Evolutionary conservation across 495 filamentous ascomycete species (phyloP).

Genomic region (Paragyromitra xinjiangensis): DNA sequence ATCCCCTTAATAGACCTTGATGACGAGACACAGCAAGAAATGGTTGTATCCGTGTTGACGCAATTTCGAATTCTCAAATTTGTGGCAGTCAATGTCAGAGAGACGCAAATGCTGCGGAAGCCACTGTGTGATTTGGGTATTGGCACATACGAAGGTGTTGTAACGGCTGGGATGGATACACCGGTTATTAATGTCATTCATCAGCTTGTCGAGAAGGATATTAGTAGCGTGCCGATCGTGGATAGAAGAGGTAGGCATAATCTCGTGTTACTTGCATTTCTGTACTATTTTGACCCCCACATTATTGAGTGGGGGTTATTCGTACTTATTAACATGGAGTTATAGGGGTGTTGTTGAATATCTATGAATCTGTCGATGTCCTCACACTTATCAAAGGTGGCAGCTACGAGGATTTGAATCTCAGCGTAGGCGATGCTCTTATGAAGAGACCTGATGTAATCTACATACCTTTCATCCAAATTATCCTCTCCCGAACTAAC

Average conservation of each 20-base stretch:
- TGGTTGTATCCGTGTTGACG: constrained; percentile 95
- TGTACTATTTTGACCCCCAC: not conserved
- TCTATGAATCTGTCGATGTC: constrained; percentile 97
- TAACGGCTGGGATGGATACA: constrained; percentile 87
- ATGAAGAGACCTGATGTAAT: constrained; percentile 80
- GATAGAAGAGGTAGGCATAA: constrained; percentile 72
- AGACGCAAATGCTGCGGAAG: constrained; percentile 89
- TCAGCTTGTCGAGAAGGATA: constrained; percentile 87
- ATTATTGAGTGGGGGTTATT: not conserved
- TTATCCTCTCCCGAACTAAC: constrained; percentile 29
- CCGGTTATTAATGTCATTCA: constrained; percentile 97
- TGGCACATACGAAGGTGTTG: constrained; percentile 82
- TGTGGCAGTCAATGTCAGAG: constrained; percentile 92
- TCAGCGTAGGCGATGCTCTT: constrained; percentile 88
- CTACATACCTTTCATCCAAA: not conserved
- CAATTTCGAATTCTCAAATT: constrained; percentile 99
- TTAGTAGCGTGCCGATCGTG: constrained; percentile 93
- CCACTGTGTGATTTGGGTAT: constrained; percentile 83
- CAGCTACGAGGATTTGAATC: constrained; percentile 85
- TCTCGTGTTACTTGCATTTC: not conserved
- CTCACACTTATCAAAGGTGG: constrained; percentile 95
- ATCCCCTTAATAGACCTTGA: constrained; percentile 95
- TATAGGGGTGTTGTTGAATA: constrained; percentile 81
- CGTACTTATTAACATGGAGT: constrained; percentile 18
- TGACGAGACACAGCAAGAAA: constrained; percentile 89